Evolutionary conservation across 768 basidiomycete species (phyloP), one percentile per base, ranked within the genome.

Genomic region (Naematelia aurantialba): DNA sequence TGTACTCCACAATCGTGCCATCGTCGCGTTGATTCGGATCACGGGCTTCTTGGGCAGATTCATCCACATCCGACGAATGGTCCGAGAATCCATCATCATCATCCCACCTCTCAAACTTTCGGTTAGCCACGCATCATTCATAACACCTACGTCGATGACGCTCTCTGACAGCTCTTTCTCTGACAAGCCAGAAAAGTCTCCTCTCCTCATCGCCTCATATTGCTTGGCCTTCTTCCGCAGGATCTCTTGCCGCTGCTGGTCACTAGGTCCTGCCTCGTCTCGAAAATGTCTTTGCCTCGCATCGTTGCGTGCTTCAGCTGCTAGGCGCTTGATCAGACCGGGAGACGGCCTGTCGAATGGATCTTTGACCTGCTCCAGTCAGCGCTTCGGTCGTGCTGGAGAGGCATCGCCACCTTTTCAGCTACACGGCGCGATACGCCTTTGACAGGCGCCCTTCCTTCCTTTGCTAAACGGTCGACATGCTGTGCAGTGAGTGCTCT

Each of bases 401-500:
- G 5, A 13, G 5, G 13, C 25, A 49, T 10, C 47, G 39, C 30
- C 17, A n/a, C 63, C 56, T 66, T 65, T 21, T 60, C 52, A 31
- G 39, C 34, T 44, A 34, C 45, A 21, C 24, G 11, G 17, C 52
- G 52, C 52, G 31, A 49, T 39, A 29, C 24, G 8, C 73, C 72
- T 42, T 68, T 72, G 29, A 69, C 63, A 11, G 75, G 60, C 21
- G 58, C 52, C 14, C 65, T 45, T 1, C 76, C 76, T 62, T 77
- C 76, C 52, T 70, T 75, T 11, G 65, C 47, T 52, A 77, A 72
- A 25, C 54, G 44, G 56, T 69, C 67, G 29, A 61, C 66, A 60
- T 77, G 74, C 47, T 77, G 74, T 3, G 74, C 74, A 26, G 72
- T 62, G 25, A 77, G 66, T 3, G 72, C 67, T 59, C 68, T 74